Conservation (phyloP, 83 land plant species). For the Picea mariana region DNA sequence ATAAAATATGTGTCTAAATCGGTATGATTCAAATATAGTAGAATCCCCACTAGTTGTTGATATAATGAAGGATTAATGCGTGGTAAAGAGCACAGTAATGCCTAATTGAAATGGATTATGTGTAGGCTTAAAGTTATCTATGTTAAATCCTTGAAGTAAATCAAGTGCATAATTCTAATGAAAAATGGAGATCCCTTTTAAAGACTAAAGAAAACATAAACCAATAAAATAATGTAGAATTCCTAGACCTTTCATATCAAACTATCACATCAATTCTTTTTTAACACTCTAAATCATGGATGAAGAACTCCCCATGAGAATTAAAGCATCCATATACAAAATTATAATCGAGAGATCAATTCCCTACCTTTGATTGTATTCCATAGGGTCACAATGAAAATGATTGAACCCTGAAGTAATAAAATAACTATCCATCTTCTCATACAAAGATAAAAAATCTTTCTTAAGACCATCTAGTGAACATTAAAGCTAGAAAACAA, state of each 20-base stretch:
- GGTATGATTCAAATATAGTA: background rate
- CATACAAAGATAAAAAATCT: background rate
- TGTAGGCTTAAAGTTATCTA: too few species aligned
- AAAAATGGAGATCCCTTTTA: too few species aligned
- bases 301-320: background rate
- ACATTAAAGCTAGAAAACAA: background rate
- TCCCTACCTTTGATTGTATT: background rate
- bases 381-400: background rate
- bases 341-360: background rate
- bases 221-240: too few species aligned
- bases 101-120: too few species aligned
- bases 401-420: background rate
- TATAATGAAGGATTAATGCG: background rate
- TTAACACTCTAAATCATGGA: background rate
- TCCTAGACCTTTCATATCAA: too few species aligned
- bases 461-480: background rate
- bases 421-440: background rate
- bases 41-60: background rate
- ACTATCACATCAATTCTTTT: too few species aligned
- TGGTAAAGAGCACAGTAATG: background rate
- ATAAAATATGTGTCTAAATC: background rate
- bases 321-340: background rate
- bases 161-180: too few species aligned
- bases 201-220: too few species aligned
- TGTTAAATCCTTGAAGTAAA: too few species aligned